These are phyloP conservation scores for Conticribra guillardii DNA, from an alignment of 108 stramenopile species.

Conservation along the genomic window DNA sequence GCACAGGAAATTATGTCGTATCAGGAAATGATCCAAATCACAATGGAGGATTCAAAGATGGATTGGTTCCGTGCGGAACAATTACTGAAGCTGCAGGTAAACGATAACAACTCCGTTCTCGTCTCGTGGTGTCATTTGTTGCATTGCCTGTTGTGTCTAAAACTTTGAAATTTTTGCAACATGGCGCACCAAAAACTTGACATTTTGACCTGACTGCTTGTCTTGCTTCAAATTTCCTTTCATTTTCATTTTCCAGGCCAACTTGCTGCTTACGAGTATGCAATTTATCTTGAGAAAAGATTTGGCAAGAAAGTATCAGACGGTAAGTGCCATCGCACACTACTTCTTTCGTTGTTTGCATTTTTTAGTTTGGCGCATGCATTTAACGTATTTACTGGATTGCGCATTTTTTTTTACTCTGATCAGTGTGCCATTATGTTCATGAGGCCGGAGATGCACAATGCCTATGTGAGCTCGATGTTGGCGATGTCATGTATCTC, in stretches of 20 bases:
- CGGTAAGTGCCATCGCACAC: background rate
- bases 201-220: no score
- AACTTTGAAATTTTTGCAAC: no score
- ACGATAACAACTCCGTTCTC: no score
- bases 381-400: no score
- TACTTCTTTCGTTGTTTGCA: background rate
- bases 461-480: background rate
- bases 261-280: background rate
- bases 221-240: no score
- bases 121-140: no score
- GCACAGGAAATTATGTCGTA: background rate
- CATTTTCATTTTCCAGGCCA: background rate
- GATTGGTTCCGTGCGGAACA: background rate
- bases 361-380: no score
- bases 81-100: background rate
- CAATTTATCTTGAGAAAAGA: background rate
- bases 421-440: background rate
- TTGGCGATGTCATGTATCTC: background rate
- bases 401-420: background rate
- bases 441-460: background rate
- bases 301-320: background rate
- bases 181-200: no score
- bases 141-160: no score
- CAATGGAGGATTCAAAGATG: background rate
- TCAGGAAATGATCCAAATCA: background rate